Base-by-base conservation (phyloP, 1,284 basidiomycete genomes). In the Boletus coffeatus region DNA sequence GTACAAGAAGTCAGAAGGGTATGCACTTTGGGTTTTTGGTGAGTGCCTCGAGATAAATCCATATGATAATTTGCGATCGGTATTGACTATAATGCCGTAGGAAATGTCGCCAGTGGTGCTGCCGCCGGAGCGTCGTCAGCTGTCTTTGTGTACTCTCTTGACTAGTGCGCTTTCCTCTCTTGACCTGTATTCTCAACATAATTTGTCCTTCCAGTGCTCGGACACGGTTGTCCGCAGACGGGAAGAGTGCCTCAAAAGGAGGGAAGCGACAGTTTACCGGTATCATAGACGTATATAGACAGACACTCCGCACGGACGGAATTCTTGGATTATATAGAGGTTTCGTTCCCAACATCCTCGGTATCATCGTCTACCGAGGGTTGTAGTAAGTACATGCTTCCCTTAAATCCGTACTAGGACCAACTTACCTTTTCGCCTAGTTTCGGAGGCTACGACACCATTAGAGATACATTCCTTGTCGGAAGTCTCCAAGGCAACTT, bases 351-450 rank as follows among this genome's bases (percentile, higher is more conserved):
- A 87, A 81, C 65, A 79, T 87, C 34, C 78, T 84, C 66, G 86
- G 86, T 64, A 85, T 87, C 73, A 75, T 83, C 65, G 82, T 86
- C 69, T 87, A 87, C 74, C 80, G 84, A 66, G 85, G 84, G 69
- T 74, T 86, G 62, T 85, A 84, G 76, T 78, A 60, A 67, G 75
- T 69, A 55, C 10, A 58, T 21, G 6, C 32, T 32, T 41, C 14
- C 0, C 18, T 18, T 36, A 14, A 37, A 14, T 37, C 9, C 37
- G 16, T 5, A 25, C 8, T 16, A 46, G 18, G 5, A 32, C n/a
- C 13, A 14, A 64, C 29, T 55, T 36, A 7, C 43, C 8, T 41
- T 58, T 41, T 50, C 34, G 7, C 59, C 34, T 60, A 78, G 79
- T 64, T 80, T 80, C 59, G 78, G 79, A 63, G 75, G 76, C 16